Conservation (phyloP, 306 rosid genomes). For the Abrus pulchellus region DNA sequence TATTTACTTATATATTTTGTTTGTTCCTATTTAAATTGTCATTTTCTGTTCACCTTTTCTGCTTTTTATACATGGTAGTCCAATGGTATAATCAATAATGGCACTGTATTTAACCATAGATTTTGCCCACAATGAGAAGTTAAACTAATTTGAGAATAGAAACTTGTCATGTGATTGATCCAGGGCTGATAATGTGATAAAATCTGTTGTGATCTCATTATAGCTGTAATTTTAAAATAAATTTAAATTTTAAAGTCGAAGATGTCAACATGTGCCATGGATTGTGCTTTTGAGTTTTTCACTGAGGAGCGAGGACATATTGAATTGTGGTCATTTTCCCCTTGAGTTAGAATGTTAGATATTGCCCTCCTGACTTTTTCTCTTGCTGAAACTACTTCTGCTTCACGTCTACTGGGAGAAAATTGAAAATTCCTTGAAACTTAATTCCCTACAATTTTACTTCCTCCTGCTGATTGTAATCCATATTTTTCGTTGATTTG, state of each 20-base stretch:
- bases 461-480: constrained; percentile 52
- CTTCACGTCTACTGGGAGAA: not conserved
- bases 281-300: constrained; percentile 17
- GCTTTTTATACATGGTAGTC: not conserved
- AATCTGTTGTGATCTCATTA: not conserved
- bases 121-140: not conserved
- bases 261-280: not conserved
- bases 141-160: not conserved
- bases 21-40: not conserved
- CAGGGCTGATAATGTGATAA: not conserved
- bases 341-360: not conserved
- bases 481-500: constrained; percentile 49
- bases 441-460: constrained; percentile 23
- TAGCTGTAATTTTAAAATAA: not conserved
- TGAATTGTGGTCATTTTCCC: not conserved
- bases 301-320: not conserved
- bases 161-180: constrained; percentile 2
- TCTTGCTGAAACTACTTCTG: not conserved
- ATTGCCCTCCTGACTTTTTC: not conserved
- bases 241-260: not conserved
- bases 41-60: not conserved
- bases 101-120: not conserved
- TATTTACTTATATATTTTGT: not conserved
- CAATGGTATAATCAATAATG: not conserved
- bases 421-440: constrained; percentile 19